Evolutionary conservation across 345 rosid genomes (phyloP), one percentile per base, ranked within the genome.

Genomic region (Geranium rotundifolium): DNA sequence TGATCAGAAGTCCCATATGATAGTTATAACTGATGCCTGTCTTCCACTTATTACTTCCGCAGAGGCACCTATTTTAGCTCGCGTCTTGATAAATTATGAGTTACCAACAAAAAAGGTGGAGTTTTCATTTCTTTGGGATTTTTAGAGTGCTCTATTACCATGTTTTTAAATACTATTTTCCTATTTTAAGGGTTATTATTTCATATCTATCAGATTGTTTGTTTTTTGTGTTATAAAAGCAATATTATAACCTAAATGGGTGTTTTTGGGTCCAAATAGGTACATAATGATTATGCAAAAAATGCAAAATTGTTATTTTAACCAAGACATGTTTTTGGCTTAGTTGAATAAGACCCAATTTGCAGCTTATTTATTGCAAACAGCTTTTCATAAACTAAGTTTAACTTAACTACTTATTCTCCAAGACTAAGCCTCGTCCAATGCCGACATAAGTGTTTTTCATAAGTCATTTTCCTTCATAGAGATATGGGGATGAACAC

Each of bases 71-170:
- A 67, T 89, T 23, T 68, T 85, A 23, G 85, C 98, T 20, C 76
- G 87, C 7, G 75, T 92, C 70, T 72, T 92, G 70, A 92, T 92
- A 57, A 89, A 92, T 82, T 89, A 87, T 37, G 96, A 81, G 63
- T 73, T 92, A 54, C 96, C 98, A 29, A 34, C 83, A 5, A 92
- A 82, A 76, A 89, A 89, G 95, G 95, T 86, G 65, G n/a, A 31
- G 56, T 60, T 46, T 30, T 7, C 17, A 29, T 27, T 17, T 30
- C 46, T 58, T 7, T 8, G 14, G 4, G 61, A 7, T 39, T 20
- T 41, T 57, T 57, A 29, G 17, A 56, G 29, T 62, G 58, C 41
- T 17, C n/a, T 29, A 58, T 27, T n/a, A 1, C 8, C 57, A 4
- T 58, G 14, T 59, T 8, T 54, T 62, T 30, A 12, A 56, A 7